Percentiles rank a stretch among this genome's conserved stretches.
Conservation (phyloP, 2,329 filamentous ascomycete species). For the Xylaria multiplex region DNA sequence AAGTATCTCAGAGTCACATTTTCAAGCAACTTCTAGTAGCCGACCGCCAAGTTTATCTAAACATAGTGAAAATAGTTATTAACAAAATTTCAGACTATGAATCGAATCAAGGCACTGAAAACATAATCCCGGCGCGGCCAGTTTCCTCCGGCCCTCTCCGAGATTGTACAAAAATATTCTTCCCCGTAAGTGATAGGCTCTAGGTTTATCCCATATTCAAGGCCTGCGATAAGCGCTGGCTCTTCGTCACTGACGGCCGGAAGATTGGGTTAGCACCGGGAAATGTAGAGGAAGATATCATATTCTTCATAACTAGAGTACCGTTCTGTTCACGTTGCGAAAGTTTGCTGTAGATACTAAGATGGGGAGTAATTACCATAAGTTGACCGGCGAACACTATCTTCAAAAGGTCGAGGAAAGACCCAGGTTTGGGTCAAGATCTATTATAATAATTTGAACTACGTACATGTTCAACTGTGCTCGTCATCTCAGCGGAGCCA, state of each 20-base stretch:
- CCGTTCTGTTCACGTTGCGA: neutral
- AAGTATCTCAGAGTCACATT: neutral
- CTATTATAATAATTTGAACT: neutral
- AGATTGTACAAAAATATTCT: neutral
- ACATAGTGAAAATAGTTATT: neutral
- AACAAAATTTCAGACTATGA: neutral
- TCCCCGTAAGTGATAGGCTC: neutral
- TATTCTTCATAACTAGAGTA: neutral
- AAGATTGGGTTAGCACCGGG: conserved; percentile 1
- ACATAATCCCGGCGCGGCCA: neutral
- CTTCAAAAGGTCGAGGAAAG: neutral
- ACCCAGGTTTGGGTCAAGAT: neutral
- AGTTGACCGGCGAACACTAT: conserved; percentile 2
- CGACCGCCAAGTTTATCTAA: no score
- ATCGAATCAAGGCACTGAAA: neutral
- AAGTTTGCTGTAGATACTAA: neutral
- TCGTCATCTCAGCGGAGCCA: neutral
- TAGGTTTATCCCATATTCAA: neutral
- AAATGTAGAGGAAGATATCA: neutral
- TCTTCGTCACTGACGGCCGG: neutral
- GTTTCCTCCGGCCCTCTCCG: neutral
- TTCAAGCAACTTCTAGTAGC: neutral
- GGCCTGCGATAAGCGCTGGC: neutral
- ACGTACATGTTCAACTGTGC: neutral
- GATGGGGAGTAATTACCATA: neutral